A percentile compares a stretch with the other conserved stretches of the same genome.
Conservation (phyloP, 345 rosid genomes). For the thale cress (Arabidopsis thaliana) region TAIR10.1 NC_003070.9:17646001-17646500, state of each 20-base stretch:
- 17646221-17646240: background rate
- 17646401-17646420: background rate
- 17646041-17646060: background rate
- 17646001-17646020: background rate
- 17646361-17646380: background rate
- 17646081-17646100: background rate
- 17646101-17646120: background rate
- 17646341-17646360: background rate
- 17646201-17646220: background rate
- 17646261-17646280: conserved; percentile 1
- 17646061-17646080: background rate
- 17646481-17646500: background rate
- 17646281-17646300: background rate
- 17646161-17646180: background rate
- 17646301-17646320: background rate
- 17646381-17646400: too few species aligned
- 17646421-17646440: background rate
- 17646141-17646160: background rate
- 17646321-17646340: background rate
- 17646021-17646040: background rate
- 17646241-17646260: background rate
- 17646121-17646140: background rate
- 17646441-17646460: conserved; percentile 10
- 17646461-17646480: conserved; percentile 1
- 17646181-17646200: background rate